A percentile compares a stretch with the other conserved stretches of the same genome.
phyloP scores from a whole-genome alignment of 2,329 filamentous ascomycete species.

The Penicillium sp. region DNA sequence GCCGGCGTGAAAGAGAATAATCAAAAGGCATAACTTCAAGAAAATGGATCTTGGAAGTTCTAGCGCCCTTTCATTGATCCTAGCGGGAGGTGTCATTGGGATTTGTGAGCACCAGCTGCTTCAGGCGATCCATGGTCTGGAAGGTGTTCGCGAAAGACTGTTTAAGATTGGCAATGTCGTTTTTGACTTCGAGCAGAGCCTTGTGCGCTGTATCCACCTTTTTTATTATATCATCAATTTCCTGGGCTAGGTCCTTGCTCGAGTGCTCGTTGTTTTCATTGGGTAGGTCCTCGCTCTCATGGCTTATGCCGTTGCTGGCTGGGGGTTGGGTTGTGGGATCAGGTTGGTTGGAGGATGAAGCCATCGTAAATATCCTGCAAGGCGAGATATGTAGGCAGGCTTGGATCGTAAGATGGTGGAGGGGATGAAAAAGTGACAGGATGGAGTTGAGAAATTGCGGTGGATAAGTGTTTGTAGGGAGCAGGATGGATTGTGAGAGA shows the following conservation, averaged over 20 bases:
- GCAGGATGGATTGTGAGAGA: background rate
- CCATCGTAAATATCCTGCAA: background rate
- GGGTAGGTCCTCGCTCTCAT: background rate
- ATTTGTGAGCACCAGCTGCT: background rate
- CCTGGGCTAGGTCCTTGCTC: background rate
- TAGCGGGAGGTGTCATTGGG: background rate
- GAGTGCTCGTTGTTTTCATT: background rate
- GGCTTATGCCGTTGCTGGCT: background rate
- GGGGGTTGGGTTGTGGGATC: background rate
- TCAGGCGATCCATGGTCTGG: background rate
- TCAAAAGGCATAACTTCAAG: background rate
- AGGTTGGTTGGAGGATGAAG: background rate
- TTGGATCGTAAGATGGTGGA: background rate
- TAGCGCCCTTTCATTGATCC: background rate
- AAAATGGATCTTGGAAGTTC: background rate
- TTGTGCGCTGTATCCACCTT: background rate
- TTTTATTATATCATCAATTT: background rate
- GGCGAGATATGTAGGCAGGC: background rate
- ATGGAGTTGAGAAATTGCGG: background rate
- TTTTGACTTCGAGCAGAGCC: background rate
- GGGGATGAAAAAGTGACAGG: background rate
- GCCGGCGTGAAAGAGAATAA: background rate
- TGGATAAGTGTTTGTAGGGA: background rate
- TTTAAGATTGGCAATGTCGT: background rate
- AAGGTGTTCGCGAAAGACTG: background rate